phyloP scores from a whole-genome alignment of 2,329 filamentous ascomycete species.

The Hymenoscyphus linearis region DNA sequence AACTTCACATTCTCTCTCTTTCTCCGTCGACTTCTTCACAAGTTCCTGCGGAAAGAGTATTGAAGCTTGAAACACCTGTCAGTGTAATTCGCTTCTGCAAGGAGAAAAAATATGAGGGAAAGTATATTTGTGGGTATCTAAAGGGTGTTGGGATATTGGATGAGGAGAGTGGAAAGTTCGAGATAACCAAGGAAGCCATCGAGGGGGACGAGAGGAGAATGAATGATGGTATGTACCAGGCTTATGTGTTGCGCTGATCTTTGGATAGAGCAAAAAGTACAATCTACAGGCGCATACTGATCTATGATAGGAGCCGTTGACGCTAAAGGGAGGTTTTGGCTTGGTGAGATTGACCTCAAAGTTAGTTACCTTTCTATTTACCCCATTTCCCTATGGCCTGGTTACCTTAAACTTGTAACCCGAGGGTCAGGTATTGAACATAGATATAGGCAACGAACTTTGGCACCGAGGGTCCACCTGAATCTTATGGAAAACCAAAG shows the following conservation, averaged over 20 bases:
- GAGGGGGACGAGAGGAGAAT: constrained; percentile 30
- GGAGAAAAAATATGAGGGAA: constrained; percentile 26
- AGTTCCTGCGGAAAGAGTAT: constrained; percentile 20
- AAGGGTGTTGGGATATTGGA: constrained; percentile 35
- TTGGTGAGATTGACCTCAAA: constrained; percentile 34
- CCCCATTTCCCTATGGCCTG: too few species aligned
- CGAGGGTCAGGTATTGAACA: background rate
- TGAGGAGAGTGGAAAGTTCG: constrained; percentile 33
- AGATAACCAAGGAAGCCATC: constrained; percentile 36
- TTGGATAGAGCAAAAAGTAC: constrained; percentile 8
- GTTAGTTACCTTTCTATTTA: background rate
- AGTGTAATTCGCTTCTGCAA: constrained; percentile 34
- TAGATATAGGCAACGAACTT: constrained; percentile 29
- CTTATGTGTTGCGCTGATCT: background rate
- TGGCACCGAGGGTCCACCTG: constrained; percentile 30
- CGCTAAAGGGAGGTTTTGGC: constrained; percentile 33
- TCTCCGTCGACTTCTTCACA: constrained; percentile 29
- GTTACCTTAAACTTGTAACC: too few species aligned
- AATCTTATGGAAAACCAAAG: constrained; percentile 27
- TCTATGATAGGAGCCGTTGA: constrained; percentile 25
- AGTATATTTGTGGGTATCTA: constrained; percentile 37
- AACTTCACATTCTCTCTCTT: constrained; percentile 34
- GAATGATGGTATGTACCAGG: constrained; percentile 30
- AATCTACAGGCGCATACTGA: background rate
- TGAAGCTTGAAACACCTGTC: constrained; percentile 33